Conservation (phyloP, 768 basidiomycete genomes). For the Boletus sensibilis region DNA sequence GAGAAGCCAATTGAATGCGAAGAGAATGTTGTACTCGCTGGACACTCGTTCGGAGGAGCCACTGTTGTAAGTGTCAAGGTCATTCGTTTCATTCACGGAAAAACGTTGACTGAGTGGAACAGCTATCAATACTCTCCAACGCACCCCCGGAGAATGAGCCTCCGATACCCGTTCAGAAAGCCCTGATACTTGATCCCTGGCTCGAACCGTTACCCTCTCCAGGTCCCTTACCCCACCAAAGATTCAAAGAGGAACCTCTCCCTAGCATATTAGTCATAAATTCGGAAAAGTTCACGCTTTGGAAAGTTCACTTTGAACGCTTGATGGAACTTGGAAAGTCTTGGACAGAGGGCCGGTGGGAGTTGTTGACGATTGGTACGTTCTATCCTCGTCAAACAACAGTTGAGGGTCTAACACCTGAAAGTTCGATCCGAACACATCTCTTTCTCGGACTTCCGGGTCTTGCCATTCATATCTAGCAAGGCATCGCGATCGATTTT, state of each 20-base stretch:
- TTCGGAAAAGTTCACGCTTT: constrained; percentile 75
- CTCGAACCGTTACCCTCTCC: constrained; percentile 69
- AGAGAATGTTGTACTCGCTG: constrained; percentile 41
- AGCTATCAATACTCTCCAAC: constrained; percentile 60
- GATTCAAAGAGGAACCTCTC: constrained; percentile 9
- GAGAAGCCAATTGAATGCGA: constrained; percentile 33
- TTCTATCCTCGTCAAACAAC: background rate
- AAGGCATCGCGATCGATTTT: constrained; percentile 21
- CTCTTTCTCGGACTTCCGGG: constrained; percentile 31
- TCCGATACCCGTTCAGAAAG: constrained; percentile 53
- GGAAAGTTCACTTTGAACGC: constrained; percentile 69
- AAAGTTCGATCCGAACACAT: constrained; percentile 26
- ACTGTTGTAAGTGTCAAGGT: constrained; percentile 41
- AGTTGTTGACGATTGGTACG: constrained; percentile 51
- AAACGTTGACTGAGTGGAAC: background rate
- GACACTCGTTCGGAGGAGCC: constrained; percentile 59
- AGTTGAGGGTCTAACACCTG: background rate
- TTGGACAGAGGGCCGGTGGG: constrained; percentile 51
- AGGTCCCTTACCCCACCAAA: constrained; percentile 38
- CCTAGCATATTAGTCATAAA: constrained; percentile 66
- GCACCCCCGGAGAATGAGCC: constrained; percentile 41
- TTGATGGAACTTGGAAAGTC: constrained; percentile 50
- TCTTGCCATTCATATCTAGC: constrained; percentile 21
- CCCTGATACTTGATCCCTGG: constrained; percentile 80
- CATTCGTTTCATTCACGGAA: background rate